A percentile compares a stretch with the other conserved stretches of the same genome.
Conservation (phyloP, 2,329 filamentous ascomycete species). For the Eutypella sp. region DNA sequence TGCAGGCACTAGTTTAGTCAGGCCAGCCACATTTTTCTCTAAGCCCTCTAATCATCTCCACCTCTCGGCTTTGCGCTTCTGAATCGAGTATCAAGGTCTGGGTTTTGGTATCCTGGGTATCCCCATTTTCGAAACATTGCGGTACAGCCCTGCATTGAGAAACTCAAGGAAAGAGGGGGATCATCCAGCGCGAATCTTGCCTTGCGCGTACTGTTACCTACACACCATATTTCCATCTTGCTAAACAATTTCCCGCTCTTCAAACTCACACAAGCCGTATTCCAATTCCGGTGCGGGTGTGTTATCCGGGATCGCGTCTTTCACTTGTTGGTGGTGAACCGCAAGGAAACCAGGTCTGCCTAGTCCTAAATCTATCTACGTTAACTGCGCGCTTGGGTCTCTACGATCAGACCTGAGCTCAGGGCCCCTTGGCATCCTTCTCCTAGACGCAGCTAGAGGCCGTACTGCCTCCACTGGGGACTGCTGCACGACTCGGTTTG, state of each 20-base stretch:
- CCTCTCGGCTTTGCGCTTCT: not conserved
- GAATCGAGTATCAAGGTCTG: not conserved
- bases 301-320: not conserved
- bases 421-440: constrained; percentile 16
- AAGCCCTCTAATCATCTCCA: not conserved
- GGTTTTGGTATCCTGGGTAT: too few relatives aligned
- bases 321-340: not conserved
- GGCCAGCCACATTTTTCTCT: constrained; percentile 1
- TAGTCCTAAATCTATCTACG: not conserved
- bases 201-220: too few relatives aligned
- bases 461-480: constrained; percentile 14
- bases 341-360: too few relatives aligned
- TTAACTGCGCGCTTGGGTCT: not conserved
- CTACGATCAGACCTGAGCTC: constrained; percentile 1
- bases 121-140: not conserved
- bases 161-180: not conserved
- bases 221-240: not conserved
- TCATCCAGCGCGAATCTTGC: too few relatives aligned
- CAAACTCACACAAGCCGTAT: too few relatives aligned
- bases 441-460: constrained; percentile 8
- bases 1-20: constrained; percentile 22
- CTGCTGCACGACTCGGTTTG: constrained; percentile 25
- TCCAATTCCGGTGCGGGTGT: not conserved
- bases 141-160: not conserved
- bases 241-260: too few relatives aligned